Conservation (phyloP, 176 grass and related monocot genomes). For the Cenchrus americanus region DNA sequence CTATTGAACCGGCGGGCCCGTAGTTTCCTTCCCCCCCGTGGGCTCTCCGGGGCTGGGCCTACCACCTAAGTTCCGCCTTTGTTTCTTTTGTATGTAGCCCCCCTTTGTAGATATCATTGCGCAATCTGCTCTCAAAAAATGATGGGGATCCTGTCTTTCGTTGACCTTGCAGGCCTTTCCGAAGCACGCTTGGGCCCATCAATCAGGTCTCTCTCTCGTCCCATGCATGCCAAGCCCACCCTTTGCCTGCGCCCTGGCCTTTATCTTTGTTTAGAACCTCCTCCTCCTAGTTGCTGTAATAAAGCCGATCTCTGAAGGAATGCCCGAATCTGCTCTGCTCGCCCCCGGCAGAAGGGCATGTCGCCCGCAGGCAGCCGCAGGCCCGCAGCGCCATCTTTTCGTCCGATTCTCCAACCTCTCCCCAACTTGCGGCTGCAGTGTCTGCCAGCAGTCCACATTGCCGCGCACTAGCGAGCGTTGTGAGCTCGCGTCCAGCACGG, state of each 20-base stretch:
- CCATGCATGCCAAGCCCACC: constrained; percentile 14
- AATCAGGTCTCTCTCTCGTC: neutral
- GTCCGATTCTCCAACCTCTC: neutral
- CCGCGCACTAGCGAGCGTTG: neutral
- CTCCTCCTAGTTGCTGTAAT: neutral
- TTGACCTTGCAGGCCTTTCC: neutral
- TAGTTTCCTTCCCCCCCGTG: no score
- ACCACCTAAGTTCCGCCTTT: no score
- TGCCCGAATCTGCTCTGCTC: neutral
- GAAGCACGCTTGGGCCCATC: neutral
- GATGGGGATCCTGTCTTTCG: neutral
- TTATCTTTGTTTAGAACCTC: no score
- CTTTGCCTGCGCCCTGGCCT: neutral
- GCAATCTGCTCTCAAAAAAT: neutral
- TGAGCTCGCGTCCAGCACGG: neutral
- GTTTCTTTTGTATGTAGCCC: no score
- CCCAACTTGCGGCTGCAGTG: neutral
- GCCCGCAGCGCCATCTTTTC: neutral
- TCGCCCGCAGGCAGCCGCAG: neutral
- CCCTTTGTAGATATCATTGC: neutral
- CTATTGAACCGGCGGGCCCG: no score
- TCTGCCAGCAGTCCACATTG: neutral
- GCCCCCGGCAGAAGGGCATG: neutral
- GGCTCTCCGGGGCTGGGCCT: no score
- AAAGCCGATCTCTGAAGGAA: neutral